Evolutionary conservation across 257 asterid species (phyloP).

Genomic region (Solanum tacnaense): DNA sequence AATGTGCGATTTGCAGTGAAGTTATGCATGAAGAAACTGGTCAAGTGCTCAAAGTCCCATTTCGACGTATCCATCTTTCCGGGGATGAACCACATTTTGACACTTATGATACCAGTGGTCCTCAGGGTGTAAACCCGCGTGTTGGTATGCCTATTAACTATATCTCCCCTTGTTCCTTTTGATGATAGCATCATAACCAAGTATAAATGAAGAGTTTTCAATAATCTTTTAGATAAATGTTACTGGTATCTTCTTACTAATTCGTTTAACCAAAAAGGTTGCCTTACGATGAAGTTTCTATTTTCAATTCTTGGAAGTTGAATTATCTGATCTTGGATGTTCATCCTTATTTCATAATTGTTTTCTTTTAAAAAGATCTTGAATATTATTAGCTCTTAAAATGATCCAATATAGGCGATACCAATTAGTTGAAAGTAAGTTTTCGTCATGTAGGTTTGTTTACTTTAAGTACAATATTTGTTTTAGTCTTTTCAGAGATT

Average conservation of each 20-base stretch:
- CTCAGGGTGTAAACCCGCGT: constrained; percentile 62
- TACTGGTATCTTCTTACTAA: no score
- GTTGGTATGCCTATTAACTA: constrained; percentile 31
- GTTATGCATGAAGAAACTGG: constrained; percentile 76
- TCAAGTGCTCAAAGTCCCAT: constrained; percentile 67
- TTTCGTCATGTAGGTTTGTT: background rate
- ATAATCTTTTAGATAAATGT: no score
- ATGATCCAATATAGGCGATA: background rate
- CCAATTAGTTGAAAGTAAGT: background rate
- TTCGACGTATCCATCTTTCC: constrained; percentile 72
- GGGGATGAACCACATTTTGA: constrained; percentile 93
- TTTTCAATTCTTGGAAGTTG: background rate
- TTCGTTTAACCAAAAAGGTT: no score
- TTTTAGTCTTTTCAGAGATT: background rate
- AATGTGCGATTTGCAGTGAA: constrained; percentile 48
- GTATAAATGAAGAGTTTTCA: background rate
- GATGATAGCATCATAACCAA: background rate
- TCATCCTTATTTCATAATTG: background rate
- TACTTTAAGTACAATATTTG: background rate
- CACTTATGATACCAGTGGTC: constrained; percentile 96
- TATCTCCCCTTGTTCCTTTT: background rate
- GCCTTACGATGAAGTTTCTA: background rate
- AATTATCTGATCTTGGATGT: background rate
- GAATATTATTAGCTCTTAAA: background rate
- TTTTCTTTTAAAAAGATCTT: background rate